These are phyloP conservation scores for Euryodendron excelsum DNA, from an alignment of 148 eudicot species.

Conservation along the genomic window DNA sequence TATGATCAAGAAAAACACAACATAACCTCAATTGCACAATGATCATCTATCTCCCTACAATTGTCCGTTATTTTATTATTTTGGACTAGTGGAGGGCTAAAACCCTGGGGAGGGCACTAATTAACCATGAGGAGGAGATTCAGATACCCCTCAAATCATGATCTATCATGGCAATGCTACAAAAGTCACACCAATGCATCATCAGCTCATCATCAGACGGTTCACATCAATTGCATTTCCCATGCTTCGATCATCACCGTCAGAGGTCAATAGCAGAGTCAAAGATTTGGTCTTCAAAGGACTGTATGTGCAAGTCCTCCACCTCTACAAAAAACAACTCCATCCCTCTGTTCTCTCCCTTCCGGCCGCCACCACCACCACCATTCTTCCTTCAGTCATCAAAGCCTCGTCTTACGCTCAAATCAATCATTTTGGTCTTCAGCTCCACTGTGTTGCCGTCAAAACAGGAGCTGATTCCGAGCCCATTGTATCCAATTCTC, in stretches of 20 bases:
- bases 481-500: constrained; percentile 39
- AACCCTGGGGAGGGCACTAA: no score
- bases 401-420: constrained; percentile 39
- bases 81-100: no score
- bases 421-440: constrained; percentile 27
- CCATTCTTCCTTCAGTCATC: constrained; percentile 46
- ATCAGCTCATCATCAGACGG: constrained; percentile 12
- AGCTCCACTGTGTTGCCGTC: constrained; percentile 38
- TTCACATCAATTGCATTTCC: constrained; percentile 12
- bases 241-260: background rate
- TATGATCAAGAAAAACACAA: no score
- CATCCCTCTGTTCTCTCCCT: constrained; percentile 17
- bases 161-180: background rate
- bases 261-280: constrained; percentile 13
- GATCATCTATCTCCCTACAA: no score
- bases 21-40: no score
- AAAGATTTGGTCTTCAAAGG: constrained; percentile 15
- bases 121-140: no score
- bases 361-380: no score
- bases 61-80: no score
- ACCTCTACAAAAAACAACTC: constrained; percentile 10
- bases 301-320: background rate
- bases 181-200: background rate
- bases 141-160: no score
- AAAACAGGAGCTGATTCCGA: constrained; percentile 35